These are phyloP conservation scores for Leishmania mexicana DNA, from an alignment of 208 protist species.

Conservation along the genomic window DNA sequence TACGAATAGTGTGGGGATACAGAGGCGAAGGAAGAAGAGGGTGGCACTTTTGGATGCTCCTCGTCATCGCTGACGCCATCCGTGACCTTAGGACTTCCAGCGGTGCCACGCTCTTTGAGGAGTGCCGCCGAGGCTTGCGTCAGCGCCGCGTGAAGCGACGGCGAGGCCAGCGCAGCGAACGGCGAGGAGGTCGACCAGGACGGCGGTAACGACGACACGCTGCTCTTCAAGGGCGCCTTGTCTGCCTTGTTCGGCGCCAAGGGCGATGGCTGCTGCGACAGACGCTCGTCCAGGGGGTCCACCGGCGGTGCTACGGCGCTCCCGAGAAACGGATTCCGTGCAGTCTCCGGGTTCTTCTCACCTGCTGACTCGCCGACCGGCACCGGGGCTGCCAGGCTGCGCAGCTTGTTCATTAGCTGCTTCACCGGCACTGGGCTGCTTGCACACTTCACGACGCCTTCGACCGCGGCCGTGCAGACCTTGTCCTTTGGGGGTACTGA, in stretches of 20 bases:
- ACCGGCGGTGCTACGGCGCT: background rate
- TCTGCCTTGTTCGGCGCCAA: background rate
- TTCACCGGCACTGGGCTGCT: background rate
- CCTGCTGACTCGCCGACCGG: slow-evolving; percentile 13
- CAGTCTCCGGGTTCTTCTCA: no score
- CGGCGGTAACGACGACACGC: slow-evolving; percentile 7
- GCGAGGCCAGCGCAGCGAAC: slow-evolving; percentile 24
- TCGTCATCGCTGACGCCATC: background rate
- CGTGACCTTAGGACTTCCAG: background rate
- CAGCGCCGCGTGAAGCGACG: slow-evolving; percentile 14
- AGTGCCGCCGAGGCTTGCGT: background rate
- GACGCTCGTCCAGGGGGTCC: background rate
- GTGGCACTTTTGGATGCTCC: no score
- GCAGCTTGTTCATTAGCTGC: slow-evolving; percentile 26
- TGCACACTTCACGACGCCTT: background rate
- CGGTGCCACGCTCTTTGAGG: background rate
- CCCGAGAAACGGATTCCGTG: background rate
- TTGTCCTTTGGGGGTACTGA: background rate
- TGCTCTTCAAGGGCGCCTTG: background rate
- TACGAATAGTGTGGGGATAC: background rate
- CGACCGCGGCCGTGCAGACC: background rate
- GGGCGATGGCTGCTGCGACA: background rate
- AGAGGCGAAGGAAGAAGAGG: background rate
- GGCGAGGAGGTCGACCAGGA: slow-evolving; percentile 28
- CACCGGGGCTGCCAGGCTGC: slow-evolving; percentile 25